These are phyloP conservation scores for Globisporangium perplexum DNA, from an alignment of 352 stramenopile genomes.

Conservation along the genomic window DNA sequence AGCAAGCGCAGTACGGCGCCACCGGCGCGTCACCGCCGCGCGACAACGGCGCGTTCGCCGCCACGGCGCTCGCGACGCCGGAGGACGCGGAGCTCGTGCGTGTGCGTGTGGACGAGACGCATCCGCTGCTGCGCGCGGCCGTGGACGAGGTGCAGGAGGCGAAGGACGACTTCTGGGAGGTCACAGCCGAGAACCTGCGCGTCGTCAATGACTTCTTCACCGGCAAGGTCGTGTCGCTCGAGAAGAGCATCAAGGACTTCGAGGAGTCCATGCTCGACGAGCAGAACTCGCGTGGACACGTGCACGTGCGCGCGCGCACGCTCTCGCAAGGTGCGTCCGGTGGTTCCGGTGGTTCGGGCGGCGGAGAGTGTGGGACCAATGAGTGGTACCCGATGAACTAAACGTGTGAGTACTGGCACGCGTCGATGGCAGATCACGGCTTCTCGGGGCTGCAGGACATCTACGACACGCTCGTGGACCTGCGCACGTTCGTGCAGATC, in stretches of 20 bases:
- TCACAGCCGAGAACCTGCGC: conserved; percentile 75
- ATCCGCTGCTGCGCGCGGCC: conserved; percentile 45
- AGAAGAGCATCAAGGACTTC: conserved; percentile 71
- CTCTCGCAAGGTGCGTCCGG: conserved; percentile 44
- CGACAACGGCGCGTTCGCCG: background rate
- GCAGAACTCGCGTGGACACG: conserved; percentile 66
- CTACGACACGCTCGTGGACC: conserved; percentile 86
- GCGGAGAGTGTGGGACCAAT: no score
- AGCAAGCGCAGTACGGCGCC: conserved; percentile 17
- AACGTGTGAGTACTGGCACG: background rate
- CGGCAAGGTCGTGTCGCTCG: conserved; percentile 60
- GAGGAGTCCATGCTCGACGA: conserved; percentile 62
- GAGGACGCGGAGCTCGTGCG: conserved; percentile 18
- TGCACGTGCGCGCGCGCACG: conserved; percentile 55
- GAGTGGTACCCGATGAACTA: background rate
- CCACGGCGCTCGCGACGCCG: no score
- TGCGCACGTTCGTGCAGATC: conserved; percentile 89
- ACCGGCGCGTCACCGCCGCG: conserved; percentile 8
- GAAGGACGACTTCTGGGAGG: conserved; percentile 81
- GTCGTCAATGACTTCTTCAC: conserved; percentile 84
- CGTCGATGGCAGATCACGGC: conserved; percentile 35
- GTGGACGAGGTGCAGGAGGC: conserved; percentile 61
- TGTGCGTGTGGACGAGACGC: conserved; percentile 51
- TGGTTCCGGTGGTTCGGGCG: background rate
- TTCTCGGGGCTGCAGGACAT: conserved; percentile 85